Evolutionary conservation across 768 basidiomycete genomes (phyloP).

Genomic region (Neoboletus brunneissimus): DNA sequence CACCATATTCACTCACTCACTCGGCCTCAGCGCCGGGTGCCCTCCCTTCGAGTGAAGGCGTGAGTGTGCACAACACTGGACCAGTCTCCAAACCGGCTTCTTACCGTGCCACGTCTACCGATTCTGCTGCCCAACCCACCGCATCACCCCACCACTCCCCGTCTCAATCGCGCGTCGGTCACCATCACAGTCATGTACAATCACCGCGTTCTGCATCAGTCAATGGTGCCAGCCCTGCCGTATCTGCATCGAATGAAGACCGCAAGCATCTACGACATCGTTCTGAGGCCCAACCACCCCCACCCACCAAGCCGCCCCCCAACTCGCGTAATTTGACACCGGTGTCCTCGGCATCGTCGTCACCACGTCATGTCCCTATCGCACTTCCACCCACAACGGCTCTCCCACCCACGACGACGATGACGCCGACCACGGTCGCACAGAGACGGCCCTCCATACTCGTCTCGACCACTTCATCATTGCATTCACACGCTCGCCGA

Average conservation of each 20-base stretch:
- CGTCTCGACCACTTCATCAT: constrained; percentile 36
- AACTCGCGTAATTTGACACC: constrained; percentile 53
- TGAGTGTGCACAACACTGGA: constrained; percentile 5
- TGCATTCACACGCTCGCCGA: constrained; percentile 30
- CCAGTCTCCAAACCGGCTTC: constrained; percentile 23
- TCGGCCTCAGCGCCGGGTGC: constrained; percentile 44
- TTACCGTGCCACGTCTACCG: constrained; percentile 26
- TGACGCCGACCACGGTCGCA: constrained; percentile 47
- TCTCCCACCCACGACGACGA: constrained; percentile 31
- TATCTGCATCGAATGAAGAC: constrained; percentile 23
- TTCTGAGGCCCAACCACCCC: constrained; percentile 14
- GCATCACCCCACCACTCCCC: constrained; percentile 21
- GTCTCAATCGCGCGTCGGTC: constrained; percentile 21
- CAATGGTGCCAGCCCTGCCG: constrained; percentile 19
- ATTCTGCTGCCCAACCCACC: constrained; percentile 14
- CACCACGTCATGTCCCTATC: constrained; percentile 45
- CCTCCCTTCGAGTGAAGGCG: constrained; percentile 28
- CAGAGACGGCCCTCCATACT: constrained; percentile 40
- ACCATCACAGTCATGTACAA: constrained; percentile 5
- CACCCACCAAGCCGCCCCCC: constrained; percentile 29
- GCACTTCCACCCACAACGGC: constrained; percentile 32
- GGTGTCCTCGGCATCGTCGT: constrained; percentile 55
- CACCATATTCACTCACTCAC: constrained; percentile 33
- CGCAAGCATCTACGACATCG: constrained; percentile 22
- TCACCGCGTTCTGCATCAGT: constrained; percentile 18